These are phyloP conservation scores for Cichorium intybus DNA, from an alignment of 140 eudicot species.

Conservation along the genomic window DNA sequence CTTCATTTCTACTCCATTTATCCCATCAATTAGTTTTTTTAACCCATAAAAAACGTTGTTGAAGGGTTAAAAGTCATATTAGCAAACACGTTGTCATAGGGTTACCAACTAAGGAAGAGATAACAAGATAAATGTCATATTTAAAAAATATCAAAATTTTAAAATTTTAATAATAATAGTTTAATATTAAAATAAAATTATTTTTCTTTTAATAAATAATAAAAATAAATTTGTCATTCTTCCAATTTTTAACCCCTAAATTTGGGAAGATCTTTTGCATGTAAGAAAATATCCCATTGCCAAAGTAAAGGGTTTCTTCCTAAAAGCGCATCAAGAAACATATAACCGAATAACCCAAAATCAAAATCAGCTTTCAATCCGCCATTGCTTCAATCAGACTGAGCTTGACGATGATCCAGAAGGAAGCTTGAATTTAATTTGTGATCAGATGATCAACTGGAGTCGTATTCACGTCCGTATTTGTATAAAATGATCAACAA, in stretches of 20 bases:
- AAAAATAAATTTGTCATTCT: too few species aligned
- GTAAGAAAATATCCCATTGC: background rate
- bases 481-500: slow-evolving; percentile 20
- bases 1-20: too few species aligned
- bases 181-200: too few species aligned
- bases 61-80: too few species aligned
- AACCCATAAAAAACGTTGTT: too few species aligned
- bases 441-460: slow-evolving; percentile 30
- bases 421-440: slow-evolving; percentile 1
- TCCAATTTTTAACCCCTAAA: background rate
- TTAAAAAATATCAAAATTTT: too few species aligned
- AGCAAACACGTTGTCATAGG: too few species aligned
- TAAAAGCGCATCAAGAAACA: background rate
- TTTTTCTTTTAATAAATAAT: too few species aligned
- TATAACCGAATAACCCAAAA: slow-evolving; percentile 2
- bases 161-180: too few species aligned
- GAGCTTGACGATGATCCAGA: background rate
- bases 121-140: too few species aligned
- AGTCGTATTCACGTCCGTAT: slow-evolving; percentile 6
- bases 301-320: background rate
- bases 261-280: background rate
- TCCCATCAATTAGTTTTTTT: too few species aligned
- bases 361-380: background rate
- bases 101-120: too few species aligned
- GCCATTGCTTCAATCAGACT: slow-evolving; percentile 9